Conservation (phyloP, 2,329 filamentous ascomycete genomes). For the Neophaeococcomyces mojaviensis region DNA sequence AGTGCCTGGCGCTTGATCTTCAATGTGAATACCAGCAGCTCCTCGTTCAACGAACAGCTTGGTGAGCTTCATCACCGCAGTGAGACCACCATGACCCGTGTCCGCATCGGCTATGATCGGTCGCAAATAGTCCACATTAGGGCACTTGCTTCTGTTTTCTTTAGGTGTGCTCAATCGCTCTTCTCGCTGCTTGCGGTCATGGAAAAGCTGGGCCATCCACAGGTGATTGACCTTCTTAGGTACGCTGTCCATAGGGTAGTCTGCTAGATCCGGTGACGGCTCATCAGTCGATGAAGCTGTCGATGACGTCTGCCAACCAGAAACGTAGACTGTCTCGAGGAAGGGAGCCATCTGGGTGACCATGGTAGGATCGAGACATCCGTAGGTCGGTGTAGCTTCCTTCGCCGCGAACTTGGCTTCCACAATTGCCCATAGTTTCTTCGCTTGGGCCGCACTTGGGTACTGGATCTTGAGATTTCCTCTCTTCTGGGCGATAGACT, state of each 20-base stretch:
- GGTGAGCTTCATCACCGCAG: constrained; percentile 99
- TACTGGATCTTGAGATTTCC: constrained; percentile 87
- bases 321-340: constrained; percentile 96
- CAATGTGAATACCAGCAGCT: constrained; percentile 95
- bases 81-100: constrained; percentile 92
- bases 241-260: constrained; percentile 96
- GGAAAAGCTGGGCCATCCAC: constrained; percentile 98
- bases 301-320: constrained; percentile 96
- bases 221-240: constrained; percentile 97
- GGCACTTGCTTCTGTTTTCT: constrained; percentile 61
- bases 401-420: constrained; percentile 76
- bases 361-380: constrained; percentile 96
- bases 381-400: constrained; percentile 89
- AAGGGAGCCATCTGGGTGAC: constrained; percentile 99
- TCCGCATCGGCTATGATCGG: constrained; percentile 96
- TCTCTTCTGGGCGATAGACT: constrained; percentile 93
- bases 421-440: constrained; percentile 90
- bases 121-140: constrained; percentile 86
- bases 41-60: constrained; percentile 96
- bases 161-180: constrained; percentile 76
- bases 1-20: constrained; percentile 94
- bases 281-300: constrained; percentile 93
- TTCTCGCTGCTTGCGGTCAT: constrained; percentile 97
- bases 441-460: constrained; percentile 77
- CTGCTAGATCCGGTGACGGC: constrained; percentile 92